Percentiles rank a stretch among this genome's conserved stretches.
phyloP scores from a whole-genome alignment of 768 basidiomycete genomes.

The Melanogaster broomeanus region DNA sequence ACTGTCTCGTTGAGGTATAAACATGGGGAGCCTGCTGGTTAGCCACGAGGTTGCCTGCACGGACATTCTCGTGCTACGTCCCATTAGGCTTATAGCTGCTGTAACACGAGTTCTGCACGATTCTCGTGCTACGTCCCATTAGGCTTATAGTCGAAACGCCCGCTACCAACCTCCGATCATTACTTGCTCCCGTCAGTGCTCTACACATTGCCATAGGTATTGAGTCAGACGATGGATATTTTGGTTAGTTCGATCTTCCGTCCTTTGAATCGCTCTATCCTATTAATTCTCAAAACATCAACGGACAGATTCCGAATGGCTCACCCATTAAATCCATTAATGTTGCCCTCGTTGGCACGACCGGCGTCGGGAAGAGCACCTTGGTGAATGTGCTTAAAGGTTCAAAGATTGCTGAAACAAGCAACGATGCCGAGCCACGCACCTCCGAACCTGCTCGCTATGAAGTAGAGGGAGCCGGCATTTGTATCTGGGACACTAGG shows the following conservation, averaged over 20 bases:
- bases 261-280: not conserved
- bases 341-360: conserved; percentile 23
- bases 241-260: too few species aligned
- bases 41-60: conserved; percentile 4
- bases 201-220: too few species aligned
- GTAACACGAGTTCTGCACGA: too few species aligned
- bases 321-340: conserved; percentile 2
- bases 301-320: too few species aligned
- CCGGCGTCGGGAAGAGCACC: conserved; percentile 29
- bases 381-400: conserved; percentile 27
- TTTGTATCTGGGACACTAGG: conserved; percentile 27
- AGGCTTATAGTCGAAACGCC: too few species aligned
- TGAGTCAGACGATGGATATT: too few species aligned
- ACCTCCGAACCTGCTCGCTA: conserved; percentile 8
- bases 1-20: too few species aligned
- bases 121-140: too few species aligned
- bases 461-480: conserved; percentile 4
- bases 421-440: conserved; percentile 22
- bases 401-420: conserved; percentile 8
- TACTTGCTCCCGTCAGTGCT: too few species aligned
- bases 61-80: too few species aligned
- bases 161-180: too few species aligned
- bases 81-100: too few species aligned
- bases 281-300: not conserved
- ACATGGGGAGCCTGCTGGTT: not conserved